phyloP scores from a whole-genome alignment of 192 early-diverging fungal species.

The Irineochytrium annulatum region DNA sequence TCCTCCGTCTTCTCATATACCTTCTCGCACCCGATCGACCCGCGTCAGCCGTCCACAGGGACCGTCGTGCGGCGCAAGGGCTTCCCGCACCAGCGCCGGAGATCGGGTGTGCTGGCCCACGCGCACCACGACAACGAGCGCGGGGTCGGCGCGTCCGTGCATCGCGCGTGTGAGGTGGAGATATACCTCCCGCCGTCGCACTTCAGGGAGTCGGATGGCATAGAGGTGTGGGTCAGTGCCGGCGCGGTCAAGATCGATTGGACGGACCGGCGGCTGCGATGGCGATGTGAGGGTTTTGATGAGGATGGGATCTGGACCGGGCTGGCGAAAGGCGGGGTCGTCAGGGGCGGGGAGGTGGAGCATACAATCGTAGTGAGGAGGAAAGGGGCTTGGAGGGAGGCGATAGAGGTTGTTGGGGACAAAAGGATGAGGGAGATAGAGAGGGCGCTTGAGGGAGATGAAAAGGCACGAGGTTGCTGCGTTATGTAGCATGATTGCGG shows the following conservation, averaged over 20 bases:
- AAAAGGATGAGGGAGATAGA: background rate
- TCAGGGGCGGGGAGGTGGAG: background rate
- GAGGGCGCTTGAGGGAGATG: background rate
- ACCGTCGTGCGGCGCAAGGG: background rate
- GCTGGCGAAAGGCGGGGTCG: background rate
- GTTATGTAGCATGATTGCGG: no score
- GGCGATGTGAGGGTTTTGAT: background rate
- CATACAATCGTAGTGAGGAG: conserved; percentile 5
- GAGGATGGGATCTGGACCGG: background rate
- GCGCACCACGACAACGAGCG: no score
- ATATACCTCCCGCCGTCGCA: background rate
- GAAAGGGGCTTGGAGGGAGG: background rate
- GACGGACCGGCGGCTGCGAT: background rate
- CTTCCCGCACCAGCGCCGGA: background rate
- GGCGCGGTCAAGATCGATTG: background rate
- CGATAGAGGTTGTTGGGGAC: background rate
- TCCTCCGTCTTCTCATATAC: conserved; percentile 19
- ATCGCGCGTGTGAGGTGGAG: background rate
- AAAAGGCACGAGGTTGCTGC: no score
- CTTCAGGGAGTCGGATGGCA: background rate
- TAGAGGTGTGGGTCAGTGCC: conserved; percentile 1
- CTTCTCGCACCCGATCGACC: no score
- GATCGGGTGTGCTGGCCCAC: background rate
- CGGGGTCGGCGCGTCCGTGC: no score
- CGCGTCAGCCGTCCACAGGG: no score